Evolutionary conservation across 2,329 filamentous ascomycete genomes (phyloP).

Genomic region (Botrytis aclada): DNA sequence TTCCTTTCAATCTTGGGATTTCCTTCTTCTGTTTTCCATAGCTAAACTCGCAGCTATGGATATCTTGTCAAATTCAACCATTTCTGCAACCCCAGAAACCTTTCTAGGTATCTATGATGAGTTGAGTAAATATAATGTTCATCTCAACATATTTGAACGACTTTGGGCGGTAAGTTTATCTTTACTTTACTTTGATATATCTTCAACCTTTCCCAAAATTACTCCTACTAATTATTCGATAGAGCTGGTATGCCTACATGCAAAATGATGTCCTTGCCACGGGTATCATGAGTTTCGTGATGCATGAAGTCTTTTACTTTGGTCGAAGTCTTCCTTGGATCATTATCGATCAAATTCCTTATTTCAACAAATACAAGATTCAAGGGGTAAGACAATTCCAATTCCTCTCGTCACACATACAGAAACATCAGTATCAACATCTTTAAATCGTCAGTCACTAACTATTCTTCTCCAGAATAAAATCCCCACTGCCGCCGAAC

Average conservation of each 20-base stretch:
- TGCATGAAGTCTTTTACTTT: slow-evolving; percentile 96
- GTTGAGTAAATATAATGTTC: slow-evolving; percentile 69
- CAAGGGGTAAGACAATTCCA: slow-evolving; percentile 51
- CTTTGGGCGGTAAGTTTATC: slow-evolving; percentile 71
- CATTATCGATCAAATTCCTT: slow-evolving; percentile 82
- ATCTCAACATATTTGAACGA: slow-evolving; percentile 78
- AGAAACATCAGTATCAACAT: neutral
- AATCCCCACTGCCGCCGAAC: slow-evolving; percentile 87
- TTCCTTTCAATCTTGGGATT: neutral
- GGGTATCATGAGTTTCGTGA: slow-evolving; percentile 93
- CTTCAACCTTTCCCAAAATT: neutral
- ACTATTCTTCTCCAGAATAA: slow-evolving; percentile 47
- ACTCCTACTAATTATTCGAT: slow-evolving; percentile 25
- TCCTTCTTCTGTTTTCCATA: slow-evolving; percentile 18
- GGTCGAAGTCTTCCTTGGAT: slow-evolving; percentile 86
- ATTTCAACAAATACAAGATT: slow-evolving; percentile 92
- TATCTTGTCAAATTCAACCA: slow-evolving; percentile 33
- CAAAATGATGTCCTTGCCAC: slow-evolving; percentile 96
- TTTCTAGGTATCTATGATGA: slow-evolving; percentile 60
- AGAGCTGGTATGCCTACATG: slow-evolving; percentile 96
- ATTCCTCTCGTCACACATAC: neutral
- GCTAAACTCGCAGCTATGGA: slow-evolving; percentile 16
- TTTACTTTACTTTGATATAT: neutral
- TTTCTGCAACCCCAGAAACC: slow-evolving; percentile 32
- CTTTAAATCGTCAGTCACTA: neutral